phyloP scores from a whole-genome alignment of 495 filamentous ascomycete species.

The Lasiosphaeris hirsuta region DNA sequence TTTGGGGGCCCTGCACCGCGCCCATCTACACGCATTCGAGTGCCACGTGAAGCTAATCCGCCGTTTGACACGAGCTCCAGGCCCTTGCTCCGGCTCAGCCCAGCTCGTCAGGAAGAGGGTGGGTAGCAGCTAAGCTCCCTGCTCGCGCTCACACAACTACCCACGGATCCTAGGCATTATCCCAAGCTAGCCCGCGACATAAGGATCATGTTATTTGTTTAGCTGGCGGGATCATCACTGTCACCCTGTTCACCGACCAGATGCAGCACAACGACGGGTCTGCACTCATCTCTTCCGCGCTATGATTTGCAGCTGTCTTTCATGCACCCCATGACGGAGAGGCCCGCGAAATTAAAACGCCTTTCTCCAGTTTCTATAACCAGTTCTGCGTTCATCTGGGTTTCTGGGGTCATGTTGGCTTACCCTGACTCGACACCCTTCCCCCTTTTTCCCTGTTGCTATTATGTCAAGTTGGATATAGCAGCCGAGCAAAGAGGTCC shows the following conservation, averaged over 20 bases:
- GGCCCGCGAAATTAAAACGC: constrained; percentile 14
- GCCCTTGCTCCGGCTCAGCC: constrained; percentile 1
- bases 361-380: background rate
- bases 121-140: background rate
- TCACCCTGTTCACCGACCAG: constrained; percentile 9
- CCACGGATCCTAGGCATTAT: constrained; percentile 1
- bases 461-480: constrained; percentile 1
- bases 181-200: background rate
- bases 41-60: background rate
- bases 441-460: background rate
- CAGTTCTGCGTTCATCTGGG: background rate
- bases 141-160: background rate
- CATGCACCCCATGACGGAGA: constrained; percentile 19
- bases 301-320: constrained; percentile 25
- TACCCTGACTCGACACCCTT: background rate
- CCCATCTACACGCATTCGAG: background rate
- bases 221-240: constrained; percentile 16
- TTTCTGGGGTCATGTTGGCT: background rate
- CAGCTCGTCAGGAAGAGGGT: background rate
- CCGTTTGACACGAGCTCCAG: background rate
- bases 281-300: constrained; percentile 10
- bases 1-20: background rate
- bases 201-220: constrained; percentile 3
- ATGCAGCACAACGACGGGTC: constrained; percentile 11
- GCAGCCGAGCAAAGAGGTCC: constrained; percentile 6